Conservation (phyloP, 2,329 filamentous ascomycete species). For the Blumeriella jaapii region DNA sequence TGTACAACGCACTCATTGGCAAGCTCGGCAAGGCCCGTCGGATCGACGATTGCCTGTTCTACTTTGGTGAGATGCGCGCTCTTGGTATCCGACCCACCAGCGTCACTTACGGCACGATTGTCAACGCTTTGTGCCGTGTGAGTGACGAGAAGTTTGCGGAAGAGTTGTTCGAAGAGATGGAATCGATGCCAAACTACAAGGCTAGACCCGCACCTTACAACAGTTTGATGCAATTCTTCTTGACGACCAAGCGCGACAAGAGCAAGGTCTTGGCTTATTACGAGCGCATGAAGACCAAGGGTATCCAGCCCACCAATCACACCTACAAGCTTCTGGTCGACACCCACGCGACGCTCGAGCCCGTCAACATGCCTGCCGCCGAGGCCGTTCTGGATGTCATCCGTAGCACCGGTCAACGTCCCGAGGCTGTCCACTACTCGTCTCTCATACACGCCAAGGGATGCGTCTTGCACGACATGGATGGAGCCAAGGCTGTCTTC, state of each 20-base stretch:
- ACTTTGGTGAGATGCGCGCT: constrained; percentile 94
- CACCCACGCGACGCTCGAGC: constrained; percentile 86
- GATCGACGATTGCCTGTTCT: constrained; percentile 95
- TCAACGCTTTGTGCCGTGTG: constrained; percentile 93
- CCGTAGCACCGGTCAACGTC: constrained; percentile 57
- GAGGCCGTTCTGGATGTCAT: constrained; percentile 75
- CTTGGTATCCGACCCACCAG: constrained; percentile 90
- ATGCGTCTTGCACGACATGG: constrained; percentile 85
- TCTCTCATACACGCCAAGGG: constrained; percentile 93
- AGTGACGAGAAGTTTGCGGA: constrained; percentile 97
- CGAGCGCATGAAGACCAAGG: constrained; percentile 79
- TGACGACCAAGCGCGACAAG: constrained; percentile 94
- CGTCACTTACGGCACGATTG: constrained; percentile 95
- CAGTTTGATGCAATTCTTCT: constrained; percentile 98
- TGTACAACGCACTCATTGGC: constrained; percentile 96
- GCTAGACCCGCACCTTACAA: constrained; percentile 95
- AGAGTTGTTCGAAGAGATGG: constrained; percentile 98
- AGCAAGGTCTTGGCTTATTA: constrained; percentile 90
- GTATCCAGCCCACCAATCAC: constrained; percentile 84
- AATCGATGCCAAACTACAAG: constrained; percentile 97
- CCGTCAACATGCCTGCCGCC: constrained; percentile 77
- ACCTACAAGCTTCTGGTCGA: constrained; percentile 97
- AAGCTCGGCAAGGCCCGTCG: constrained; percentile 96
- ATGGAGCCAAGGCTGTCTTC: constrained; percentile 70
- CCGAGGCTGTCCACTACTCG: constrained; percentile 91